Base-by-base conservation (phyloP, 257 asterid species). In the Cynanchum wilfordii region DNA sequence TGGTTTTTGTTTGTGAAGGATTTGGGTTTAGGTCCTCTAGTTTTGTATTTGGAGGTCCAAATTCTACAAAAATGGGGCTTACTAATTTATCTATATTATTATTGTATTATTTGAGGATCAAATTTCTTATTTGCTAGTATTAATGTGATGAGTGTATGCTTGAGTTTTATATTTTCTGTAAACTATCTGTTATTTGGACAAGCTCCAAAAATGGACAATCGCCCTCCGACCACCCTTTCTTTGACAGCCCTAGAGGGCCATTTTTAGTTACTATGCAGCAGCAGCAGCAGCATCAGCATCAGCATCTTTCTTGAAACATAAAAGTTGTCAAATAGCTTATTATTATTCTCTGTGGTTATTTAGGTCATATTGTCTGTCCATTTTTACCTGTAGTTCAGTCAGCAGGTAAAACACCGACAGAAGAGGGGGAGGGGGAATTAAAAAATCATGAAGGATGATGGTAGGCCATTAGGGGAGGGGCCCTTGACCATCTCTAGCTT, bases 21-120 rank as follows among this genome's bases (percentile, higher is more conserved):
- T 82, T 83, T 73, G 84, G 89, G 76, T 82, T 42, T 66, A 25
- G 74, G 70, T 81, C 95, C 85, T 76, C 79, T 82, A 36, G 84
- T 86, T 86, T 84, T 86, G 84, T 80, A 42, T 82, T 77, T 80
- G 82, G 85, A 67, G 74, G 76, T 81, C 93, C 89, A 24, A 78
- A 78, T 72, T 82, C 84, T 63, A 50, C 15, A 55, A 73, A 42
- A 50, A 84, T 79, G 72, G 73, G 72, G 73, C 62, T 73, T 74
- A 79, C 80, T 83, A 70, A 64, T 76, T 42, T 67, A 62, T 79
- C 38, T 52, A 22, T 57, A 60, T 72, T 16, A 59, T 56, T 56
- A 12, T 70, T 33, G 69, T 64, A 47, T 36, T 36, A 33, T 47
- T 36, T 10, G 1, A 19, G 49, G 49, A 20, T 3, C 9, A 40